These are phyloP conservation scores for Simplicillium sp. DNA, from an alignment of 2,329 filamentous ascomycete genomes.

Conservation along the genomic window DNA sequence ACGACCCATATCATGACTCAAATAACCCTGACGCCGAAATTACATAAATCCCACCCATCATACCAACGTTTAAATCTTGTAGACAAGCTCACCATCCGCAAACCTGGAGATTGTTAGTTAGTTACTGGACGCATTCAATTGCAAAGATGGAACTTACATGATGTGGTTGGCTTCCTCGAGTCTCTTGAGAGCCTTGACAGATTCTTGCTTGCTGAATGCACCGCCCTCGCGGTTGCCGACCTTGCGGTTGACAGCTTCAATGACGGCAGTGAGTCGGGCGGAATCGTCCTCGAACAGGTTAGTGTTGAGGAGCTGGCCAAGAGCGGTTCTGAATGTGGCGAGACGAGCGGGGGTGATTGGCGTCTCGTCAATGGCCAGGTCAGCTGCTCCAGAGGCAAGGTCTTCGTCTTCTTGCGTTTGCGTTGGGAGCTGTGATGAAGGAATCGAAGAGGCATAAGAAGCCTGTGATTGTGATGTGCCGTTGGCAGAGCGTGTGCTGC, in stretches of 20 bases:
- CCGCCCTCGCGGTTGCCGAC: conserved; percentile 44
- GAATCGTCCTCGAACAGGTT: conserved; percentile 81
- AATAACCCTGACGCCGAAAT: conserved; percentile 3
- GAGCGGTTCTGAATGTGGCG: conserved; percentile 63
- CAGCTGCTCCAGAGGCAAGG: conserved; percentile 31
- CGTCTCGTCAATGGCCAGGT: conserved; percentile 28
- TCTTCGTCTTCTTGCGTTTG: conserved; percentile 33
- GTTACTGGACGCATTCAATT: conserved; percentile 3
- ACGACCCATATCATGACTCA: too few relatives aligned
- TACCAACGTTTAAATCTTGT: conserved; percentile 49
- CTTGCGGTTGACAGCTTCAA: conserved; percentile 70
- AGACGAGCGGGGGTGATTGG: conserved; percentile 56
- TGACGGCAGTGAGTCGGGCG: conserved; percentile 63
- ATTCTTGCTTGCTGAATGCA: conserved; percentile 63
- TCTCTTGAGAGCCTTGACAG: conserved; percentile 63
- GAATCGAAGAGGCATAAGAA: conserved; percentile 72
- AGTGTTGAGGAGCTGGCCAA: conserved; percentile 76
- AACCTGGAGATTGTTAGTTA: conserved; percentile 30
- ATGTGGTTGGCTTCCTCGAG: conserved; percentile 82
- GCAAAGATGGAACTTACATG: conserved; percentile 58
- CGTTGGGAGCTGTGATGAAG: conserved; percentile 57
- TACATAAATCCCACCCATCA: not conserved
- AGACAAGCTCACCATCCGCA: conserved; percentile 55
- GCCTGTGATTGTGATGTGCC: conserved; percentile 34
- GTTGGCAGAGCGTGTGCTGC: conserved; percentile 25